These are phyloP conservation scores for Penicillium aurantiogriseum DNA, from an alignment of 2,329 filamentous ascomycete genomes.

Conservation along the genomic window DNA sequence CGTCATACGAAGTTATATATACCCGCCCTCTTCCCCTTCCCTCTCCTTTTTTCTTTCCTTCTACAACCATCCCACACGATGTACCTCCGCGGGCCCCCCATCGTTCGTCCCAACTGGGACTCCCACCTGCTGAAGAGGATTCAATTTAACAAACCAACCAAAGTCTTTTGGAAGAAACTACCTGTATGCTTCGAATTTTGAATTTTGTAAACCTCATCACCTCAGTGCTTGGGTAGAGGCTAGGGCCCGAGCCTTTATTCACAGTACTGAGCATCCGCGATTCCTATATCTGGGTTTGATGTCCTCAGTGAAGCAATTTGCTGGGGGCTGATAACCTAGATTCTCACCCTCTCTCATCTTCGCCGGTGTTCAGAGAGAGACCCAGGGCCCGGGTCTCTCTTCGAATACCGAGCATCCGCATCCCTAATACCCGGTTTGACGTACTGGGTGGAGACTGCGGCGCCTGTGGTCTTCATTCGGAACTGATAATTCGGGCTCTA, in stretches of 20 bases:
- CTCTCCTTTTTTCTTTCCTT: neutral
- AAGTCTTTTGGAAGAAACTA: neutral
- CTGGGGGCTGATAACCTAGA: neutral
- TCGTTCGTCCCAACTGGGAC: neutral
- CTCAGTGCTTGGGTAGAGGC: neutral
- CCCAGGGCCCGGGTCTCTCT: slow-evolving; percentile 1
- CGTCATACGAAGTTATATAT: neutral
- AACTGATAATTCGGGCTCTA: neutral
- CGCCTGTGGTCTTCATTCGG: neutral
- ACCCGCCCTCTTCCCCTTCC: too few relatives aligned
- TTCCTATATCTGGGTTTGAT: neutral
- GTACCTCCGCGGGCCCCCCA: neutral
- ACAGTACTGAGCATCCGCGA: neutral
- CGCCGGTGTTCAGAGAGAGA: neutral
- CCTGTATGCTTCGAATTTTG: neutral
- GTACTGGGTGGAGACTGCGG: neutral
- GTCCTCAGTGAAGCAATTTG: neutral
- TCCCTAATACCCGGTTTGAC: neutral
- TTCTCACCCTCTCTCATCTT: neutral
- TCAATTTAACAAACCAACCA: neutral
- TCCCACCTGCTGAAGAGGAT: neutral
- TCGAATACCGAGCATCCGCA: neutral
- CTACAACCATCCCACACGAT: slow-evolving; percentile 3
- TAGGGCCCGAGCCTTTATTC: slow-evolving; percentile 2
- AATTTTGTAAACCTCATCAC: neutral